Evolutionary conservation across 768 basidiomycete genomes (phyloP), one percentile per base, ranked within the genome.

Genomic region (Mycena vitilis): DNA sequence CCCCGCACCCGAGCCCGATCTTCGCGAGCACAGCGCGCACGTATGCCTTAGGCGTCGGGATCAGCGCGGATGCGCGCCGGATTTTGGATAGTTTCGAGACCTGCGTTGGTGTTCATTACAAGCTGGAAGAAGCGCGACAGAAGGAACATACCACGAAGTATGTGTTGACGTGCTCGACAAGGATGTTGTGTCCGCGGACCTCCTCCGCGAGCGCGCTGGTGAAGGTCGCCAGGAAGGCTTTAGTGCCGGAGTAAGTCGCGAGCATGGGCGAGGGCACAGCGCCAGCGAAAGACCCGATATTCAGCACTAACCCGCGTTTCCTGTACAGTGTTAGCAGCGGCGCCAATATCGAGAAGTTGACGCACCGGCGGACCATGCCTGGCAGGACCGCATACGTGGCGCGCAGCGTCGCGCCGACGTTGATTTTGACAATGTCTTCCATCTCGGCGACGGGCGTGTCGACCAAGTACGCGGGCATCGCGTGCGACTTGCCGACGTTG

Each of bases 81-180:
- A 99, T 96, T 79, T 96, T 98, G 49, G 95, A 96, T 81, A 99
- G 91, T 75, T 95, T 94, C 18, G 96, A 96, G 11, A 93, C 92
- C 95, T 96, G 72, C 44, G 10, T 25, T 10, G 2, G 30, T 30
- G 18, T 45, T 45, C 44, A 16, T 45, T 18, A 45, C 15, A 45
- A 16, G 18, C 18, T 18, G 44, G 7, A 30, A 5, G 5, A 30
- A 30, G 30, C 15, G 44, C 44, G 18, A 18, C 44, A 16, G 13
- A 45, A 47, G 23, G 57, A 5, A 87, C 91, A 57, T 78, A 96
- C 96, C 55, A 99, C 96, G 77, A 96, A 99, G 82, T 94, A 96
- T 0, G 97, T 94, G 81, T 97, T 95, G 68, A 95, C 81, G 74
- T 95, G 87, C 76, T 94, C 88, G 53, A 98, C 95, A 51, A 85